Conservation (phyloP, 148 eudicot genomes). For the Rhododendron vialii region DNA sequence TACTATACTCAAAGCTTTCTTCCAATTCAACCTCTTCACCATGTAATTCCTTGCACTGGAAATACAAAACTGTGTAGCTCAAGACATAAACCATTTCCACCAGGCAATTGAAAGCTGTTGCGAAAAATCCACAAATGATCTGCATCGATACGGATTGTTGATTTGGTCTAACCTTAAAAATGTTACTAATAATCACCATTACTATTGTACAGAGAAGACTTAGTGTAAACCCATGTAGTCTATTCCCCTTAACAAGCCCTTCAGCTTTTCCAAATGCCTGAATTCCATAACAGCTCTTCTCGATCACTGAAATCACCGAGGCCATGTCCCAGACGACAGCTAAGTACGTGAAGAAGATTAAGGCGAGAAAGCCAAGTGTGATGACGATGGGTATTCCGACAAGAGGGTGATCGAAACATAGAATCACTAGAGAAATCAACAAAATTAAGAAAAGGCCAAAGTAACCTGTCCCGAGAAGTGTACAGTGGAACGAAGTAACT, state of each 20-base stretch:
- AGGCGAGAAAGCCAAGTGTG: neutral
- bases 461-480: neutral
- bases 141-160: constrained; percentile 3
- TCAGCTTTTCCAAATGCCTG: constrained; percentile 17
- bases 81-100: neutral
- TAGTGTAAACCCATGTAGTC: constrained; percentile 31
- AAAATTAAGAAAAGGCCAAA: neutral
- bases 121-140: neutral
- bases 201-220: neutral
- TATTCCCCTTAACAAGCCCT: constrained; percentile 34
- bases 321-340: neutral
- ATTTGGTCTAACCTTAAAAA: neutral
- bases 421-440: neutral
- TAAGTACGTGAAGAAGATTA: neutral
- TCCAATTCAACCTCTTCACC: constrained; percentile 24
- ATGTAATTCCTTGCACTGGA: neutral
- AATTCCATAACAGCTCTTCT: neutral
- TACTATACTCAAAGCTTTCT: constrained; percentile 6
- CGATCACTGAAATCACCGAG: neutral
- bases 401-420: neutral
- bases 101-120: neutral
- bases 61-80: constrained; percentile 30
- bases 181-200: neutral
- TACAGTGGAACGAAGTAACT: neutral
- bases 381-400: neutral